Conservation (phyloP, 305 asterid species). For the Striga hermonthica region DNA sequence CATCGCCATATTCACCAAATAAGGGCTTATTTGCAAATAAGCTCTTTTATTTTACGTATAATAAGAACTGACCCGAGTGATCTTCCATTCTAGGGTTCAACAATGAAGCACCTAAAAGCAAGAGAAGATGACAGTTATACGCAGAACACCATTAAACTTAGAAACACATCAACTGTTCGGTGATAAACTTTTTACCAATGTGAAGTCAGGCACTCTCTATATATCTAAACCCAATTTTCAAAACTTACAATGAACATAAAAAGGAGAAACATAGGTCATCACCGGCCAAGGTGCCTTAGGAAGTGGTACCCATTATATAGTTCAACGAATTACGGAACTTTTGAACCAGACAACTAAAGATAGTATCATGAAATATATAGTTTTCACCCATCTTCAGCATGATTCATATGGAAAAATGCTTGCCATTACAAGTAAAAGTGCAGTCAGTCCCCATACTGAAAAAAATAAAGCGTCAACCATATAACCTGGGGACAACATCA, state of each 20-base stretch:
- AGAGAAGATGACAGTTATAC: constrained; percentile 12
- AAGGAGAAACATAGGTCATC: not conserved
- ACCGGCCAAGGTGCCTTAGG: not conserved
- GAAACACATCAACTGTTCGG: not conserved
- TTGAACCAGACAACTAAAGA: no score
- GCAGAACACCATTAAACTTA: constrained; percentile 3
- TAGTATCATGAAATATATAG: no score
- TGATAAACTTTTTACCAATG: not conserved
- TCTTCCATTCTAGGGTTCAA: constrained; percentile 8
- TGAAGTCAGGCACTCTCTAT: not conserved
- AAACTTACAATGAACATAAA: not conserved
- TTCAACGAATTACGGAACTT: no score
- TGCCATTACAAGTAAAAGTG: no score
- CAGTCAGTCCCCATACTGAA: no score
- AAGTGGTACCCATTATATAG: constrained; percentile 9
- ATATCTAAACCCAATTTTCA: constrained; percentile 10
- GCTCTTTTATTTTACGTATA: not conserved
- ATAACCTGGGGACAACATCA: no score
- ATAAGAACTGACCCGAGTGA: constrained; percentile 6
- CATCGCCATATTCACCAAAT: not conserved
- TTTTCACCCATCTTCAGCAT: no score
- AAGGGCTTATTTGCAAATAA: not conserved
- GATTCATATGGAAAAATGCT: no score
- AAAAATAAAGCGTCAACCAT: no score
- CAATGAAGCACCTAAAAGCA: not conserved